Conservation (phyloP, 2,329 filamentous ascomycete species). For the Cercospora sesami region DNA sequence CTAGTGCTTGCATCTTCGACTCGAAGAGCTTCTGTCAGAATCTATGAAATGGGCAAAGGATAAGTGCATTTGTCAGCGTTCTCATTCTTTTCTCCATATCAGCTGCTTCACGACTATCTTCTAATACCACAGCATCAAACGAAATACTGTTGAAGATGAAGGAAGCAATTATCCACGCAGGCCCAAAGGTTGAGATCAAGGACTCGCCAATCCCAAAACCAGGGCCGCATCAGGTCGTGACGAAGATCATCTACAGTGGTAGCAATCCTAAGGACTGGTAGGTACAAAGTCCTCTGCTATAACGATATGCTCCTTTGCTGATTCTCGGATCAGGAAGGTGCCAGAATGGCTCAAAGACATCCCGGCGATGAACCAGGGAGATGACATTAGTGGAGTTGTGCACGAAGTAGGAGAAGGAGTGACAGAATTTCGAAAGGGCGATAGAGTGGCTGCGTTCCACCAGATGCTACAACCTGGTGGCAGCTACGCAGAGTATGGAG, state of each 20-base stretch:
- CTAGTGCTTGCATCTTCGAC: constrained; percentile 6
- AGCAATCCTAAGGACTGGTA: constrained; percentile 39
- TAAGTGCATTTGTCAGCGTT: constrained; percentile 23
- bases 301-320: neutral
- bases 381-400: constrained; percentile 48
- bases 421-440: constrained; percentile 58
- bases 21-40: constrained; percentile 18
- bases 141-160: constrained; percentile 33
- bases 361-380: constrained; percentile 36
- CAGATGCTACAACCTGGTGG: constrained; percentile 54
- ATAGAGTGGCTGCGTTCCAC: constrained; percentile 60
- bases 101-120: neutral
- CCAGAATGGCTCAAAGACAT: constrained; percentile 24
- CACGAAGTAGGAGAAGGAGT: constrained; percentile 57
- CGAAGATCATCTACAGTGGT: constrained; percentile 37
- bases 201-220: constrained; percentile 48
- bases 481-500: constrained; percentile 62
- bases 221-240: constrained; percentile 36
- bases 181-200: constrained; percentile 40
- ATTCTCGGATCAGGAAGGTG: constrained; percentile 21
- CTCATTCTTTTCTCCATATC: neutral
- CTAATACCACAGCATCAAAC: neutral
- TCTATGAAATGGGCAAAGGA: neutral
- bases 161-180: constrained; percentile 40
- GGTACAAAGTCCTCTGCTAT: neutral